Base-by-base conservation (phyloP, 2,329 filamentous ascomycete species). In the Sporothrix luriei region DNA sequence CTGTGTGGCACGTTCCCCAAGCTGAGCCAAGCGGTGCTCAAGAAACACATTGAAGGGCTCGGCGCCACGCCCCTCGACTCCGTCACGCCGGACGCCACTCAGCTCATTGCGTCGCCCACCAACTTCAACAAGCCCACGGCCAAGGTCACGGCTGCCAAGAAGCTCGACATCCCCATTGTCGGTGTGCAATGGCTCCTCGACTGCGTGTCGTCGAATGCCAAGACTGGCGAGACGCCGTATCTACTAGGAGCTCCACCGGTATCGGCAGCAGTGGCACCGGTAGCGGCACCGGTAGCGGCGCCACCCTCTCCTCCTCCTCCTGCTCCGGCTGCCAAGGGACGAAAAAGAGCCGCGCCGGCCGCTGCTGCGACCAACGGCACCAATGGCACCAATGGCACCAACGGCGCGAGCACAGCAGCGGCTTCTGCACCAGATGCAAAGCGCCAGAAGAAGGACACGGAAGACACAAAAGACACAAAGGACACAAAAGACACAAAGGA, bases 121-220 rank as follows among this genome's bases (percentile, higher is more conserved):
- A 87, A 89, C 71, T 84, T 81, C 72, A 78, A 82, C 9, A 84
- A 82, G 57, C 77, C 78, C 0, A 82, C 83, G 0, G 76, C 79
- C 55, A 90, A 90, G 75, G 83, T 86, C 73, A 80, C 79, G 73
- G 77, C 84, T 19, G 85, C 83, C 4, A 76, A 80, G 11, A 73
- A 80, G 14, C 80, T 83, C 46, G 80, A 77, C 24, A 78, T 90
- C 14, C 82, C 82, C 2, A 82, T 92, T 59, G 83, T 92, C 33
- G 81, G 78, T 11, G 76, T 89, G 0, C 78, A 85, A 16, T 93
- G 90, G 90, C 78, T 89, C n/a, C 72, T 85, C 1, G 83, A 88
- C n/a, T 88, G 83, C 26, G 78, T 84, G 49, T 72, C 79, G 16
- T 77, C 79, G 19, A 80, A 79, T 59, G 76, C 78, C 13, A 81